Base-by-base conservation (phyloP, 208 protist species). In the Willaertia magna region DNA sequence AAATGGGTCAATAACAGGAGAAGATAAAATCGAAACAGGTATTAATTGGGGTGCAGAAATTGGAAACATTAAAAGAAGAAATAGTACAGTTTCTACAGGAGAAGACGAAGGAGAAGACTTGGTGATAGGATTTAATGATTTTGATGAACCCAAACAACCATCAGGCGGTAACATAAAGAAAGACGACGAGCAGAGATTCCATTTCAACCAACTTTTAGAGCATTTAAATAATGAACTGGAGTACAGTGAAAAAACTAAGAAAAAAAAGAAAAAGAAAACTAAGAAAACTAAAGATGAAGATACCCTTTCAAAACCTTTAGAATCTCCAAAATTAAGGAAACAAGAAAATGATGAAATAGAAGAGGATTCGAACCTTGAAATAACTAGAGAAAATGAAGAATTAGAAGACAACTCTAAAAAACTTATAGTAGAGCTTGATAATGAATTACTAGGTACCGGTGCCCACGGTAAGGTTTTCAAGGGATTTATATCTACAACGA, bases 401-500 rank as follows among this genome's bases (percentile, higher is more conserved):
- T 26, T 26, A 34, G 4, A 18, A 34, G 55, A 67, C 22, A 26
- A 26, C 18, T 22, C 55, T n/a, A 81, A 51, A 42, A 43, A 79
- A n/a, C 22, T 81, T 34, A 40, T 81, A 7, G 39, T 81, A 40
- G 76, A 81, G 34, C n/a, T 81, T 0, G 76, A 81, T 51, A n/a
- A n/a, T n/a, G 43, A 81, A 42, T n/a, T 81, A 0, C 20, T 81
- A 9, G 76, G 76, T 42, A 81, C 39, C 16, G 76, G 76, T n/a
- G 76, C n/a, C 40, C 76, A 81, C 14, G 76, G 76, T 30, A 81
- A 81, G 34, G 76, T 81, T 34, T 81, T 34, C 44, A 81, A 40
- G n/a, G 76, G 76, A 40, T 67, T 67, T 26, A 67, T 67, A 34
- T 40, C 76, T 1, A 40, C 48, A 39, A 81, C 76, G 0, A 40